phyloP scores from a whole-genome alignment of 139 green algal species.

The Coccomyxa sp. region DNA sequence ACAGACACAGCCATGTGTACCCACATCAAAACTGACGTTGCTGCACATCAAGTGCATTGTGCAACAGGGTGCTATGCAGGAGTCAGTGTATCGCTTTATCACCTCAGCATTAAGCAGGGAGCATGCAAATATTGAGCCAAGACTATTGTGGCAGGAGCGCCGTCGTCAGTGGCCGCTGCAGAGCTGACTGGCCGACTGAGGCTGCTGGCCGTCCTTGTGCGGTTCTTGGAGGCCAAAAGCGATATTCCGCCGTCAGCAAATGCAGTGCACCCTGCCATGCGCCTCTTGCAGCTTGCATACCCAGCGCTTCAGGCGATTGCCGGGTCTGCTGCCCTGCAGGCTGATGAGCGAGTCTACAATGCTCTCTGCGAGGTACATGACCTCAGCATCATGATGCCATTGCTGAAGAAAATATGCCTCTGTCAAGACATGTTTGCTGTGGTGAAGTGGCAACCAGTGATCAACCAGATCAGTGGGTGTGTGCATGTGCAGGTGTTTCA shows the following conservation, averaged over 20 bases:
- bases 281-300: conserved; percentile 6
- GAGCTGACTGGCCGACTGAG: background rate
- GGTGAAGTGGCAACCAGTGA: background rate
- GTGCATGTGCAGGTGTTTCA: background rate
- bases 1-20: background rate
- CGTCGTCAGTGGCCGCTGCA: background rate
- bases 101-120: background rate
- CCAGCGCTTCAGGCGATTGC: background rate
- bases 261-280: conserved; percentile 1
- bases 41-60: background rate
- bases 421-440: background rate
- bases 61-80: background rate
- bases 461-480: background rate
- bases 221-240: background rate
- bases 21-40: background rate
- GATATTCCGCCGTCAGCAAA: background rate
- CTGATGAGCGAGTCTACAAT: background rate
- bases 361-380: background rate
- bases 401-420: background rate
- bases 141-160: background rate
- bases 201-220: background rate
- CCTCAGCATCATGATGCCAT: background rate
- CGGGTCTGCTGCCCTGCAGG: background rate
- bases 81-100: background rate
- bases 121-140: background rate